Evolutionary conservation across 2,329 filamentous ascomycete genomes (phyloP).

Genomic region (Alternaria dauci): DNA sequence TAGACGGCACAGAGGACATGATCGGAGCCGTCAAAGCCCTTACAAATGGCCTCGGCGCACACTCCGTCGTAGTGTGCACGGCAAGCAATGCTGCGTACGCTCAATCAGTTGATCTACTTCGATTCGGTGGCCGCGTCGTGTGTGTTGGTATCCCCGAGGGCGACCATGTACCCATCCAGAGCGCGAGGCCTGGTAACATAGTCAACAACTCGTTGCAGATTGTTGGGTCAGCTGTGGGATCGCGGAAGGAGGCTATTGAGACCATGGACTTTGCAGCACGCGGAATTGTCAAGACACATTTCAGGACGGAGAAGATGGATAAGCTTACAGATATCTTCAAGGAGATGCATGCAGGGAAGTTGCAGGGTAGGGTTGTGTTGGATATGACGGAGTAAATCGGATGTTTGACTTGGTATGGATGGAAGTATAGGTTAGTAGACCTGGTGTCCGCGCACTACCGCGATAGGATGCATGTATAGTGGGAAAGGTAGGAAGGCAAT

Average conservation of each 20-base stretch:
- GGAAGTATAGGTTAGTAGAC: not conserved
- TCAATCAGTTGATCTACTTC: constrained; percentile 51
- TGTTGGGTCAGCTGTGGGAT: constrained; percentile 58
- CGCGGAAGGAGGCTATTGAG: constrained; percentile 59
- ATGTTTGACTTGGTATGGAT: not conserved
- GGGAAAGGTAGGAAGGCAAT: not conserved
- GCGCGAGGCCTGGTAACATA: constrained; percentile 52
- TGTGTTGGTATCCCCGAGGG: constrained; percentile 60
- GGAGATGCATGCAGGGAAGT: constrained; percentile 56
- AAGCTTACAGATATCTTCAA: constrained; percentile 57
- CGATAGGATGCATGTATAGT: not conserved
- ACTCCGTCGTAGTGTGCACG: constrained; percentile 66
- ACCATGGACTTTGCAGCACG: constrained; percentile 56
- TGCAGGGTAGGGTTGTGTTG: constrained; percentile 59
- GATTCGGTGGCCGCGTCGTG: constrained; percentile 57
- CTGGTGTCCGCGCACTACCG: not conserved
- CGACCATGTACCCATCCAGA: constrained; percentile 55
- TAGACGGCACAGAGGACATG: constrained; percentile 62
- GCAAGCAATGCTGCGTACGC: constrained; percentile 59
- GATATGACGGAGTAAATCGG: constrained; percentile 46
- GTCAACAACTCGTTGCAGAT: constrained; percentile 55
- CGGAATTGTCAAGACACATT: constrained; percentile 59
- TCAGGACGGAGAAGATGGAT: constrained; percentile 57
- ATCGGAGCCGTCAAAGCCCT: constrained; percentile 64
- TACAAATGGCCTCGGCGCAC: constrained; percentile 66